These are phyloP conservation scores for Sporothrix pallida DNA, from an alignment of 2,329 filamentous ascomycete species.

Conservation along the genomic window DNA sequence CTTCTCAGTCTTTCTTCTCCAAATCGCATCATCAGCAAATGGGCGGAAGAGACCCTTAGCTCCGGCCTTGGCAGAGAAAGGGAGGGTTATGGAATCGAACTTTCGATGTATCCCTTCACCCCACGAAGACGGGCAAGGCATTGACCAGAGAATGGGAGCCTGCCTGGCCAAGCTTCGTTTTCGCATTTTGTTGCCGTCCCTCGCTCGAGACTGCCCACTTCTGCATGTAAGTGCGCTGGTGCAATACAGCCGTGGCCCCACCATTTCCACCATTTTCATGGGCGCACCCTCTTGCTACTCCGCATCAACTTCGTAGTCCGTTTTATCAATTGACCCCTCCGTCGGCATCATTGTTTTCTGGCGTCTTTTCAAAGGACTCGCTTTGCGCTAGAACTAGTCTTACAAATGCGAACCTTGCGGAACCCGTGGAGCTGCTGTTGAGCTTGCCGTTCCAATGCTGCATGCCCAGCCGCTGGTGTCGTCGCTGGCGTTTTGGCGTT, in stretches of 20 bases:
- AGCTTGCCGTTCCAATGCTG: not conserved
- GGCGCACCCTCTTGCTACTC: not conserved
- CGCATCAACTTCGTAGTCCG: not conserved
- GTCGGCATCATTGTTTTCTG: conserved; percentile 6
- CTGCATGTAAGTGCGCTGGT: conserved; percentile 7
- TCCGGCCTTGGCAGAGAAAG: not conserved
- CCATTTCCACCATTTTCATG: not conserved
- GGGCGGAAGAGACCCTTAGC: not conserved
- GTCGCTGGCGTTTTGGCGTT: not conserved
- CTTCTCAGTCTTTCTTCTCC: not conserved
- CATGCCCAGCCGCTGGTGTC: not conserved
- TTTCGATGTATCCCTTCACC: not conserved
- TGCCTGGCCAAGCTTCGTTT: not conserved
- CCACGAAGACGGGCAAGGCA: no score
- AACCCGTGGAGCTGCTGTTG: not conserved
- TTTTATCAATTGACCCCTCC: not conserved
- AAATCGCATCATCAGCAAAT: conserved; percentile 4
- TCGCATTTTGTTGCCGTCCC: not conserved
- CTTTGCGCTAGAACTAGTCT: not conserved
- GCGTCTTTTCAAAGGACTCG: not conserved
- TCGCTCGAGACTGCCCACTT: not conserved
- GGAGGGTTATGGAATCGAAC: not conserved
- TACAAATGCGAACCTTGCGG: not conserved
- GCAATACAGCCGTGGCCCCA: not conserved
- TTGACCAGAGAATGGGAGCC: not conserved